Evolutionary conservation across 2,329 filamentous ascomycete species (phyloP).

Genomic region (Niveomyces coronatus): DNA sequence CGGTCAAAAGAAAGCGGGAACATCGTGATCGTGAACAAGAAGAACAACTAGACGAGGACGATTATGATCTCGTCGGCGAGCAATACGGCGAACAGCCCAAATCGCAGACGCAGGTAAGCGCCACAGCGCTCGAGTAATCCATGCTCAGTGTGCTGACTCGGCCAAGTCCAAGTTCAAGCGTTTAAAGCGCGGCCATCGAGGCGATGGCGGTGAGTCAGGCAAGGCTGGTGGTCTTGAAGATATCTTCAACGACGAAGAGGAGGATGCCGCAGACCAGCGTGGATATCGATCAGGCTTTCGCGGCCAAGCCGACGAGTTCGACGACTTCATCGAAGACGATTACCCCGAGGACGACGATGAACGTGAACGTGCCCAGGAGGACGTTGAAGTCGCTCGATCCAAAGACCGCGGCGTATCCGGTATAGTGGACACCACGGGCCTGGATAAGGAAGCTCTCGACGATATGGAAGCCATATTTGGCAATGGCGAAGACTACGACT

Average conservation of each 20-base stretch:
- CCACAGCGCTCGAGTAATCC: neutral
- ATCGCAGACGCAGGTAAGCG: conserved; percentile 56
- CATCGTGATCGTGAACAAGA: conserved; percentile 69
- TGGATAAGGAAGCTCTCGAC: conserved; percentile 87
- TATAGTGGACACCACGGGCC: conserved; percentile 67
- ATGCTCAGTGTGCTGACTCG: conserved; percentile 13
- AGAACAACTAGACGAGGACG: conserved; percentile 88
- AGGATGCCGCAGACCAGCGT: conserved; percentile 51
- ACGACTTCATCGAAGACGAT: conserved; percentile 95
- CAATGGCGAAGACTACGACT: conserved; percentile 90
- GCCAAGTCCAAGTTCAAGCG: conserved; percentile 84
- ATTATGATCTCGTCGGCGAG: conserved; percentile 88
- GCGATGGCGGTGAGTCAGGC: conserved; percentile 54
- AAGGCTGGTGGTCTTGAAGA: conserved; percentile 70
- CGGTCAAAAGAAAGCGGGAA: conserved; percentile 66
- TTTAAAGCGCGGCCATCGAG: conserved; percentile 81
- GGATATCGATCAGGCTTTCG: conserved; percentile 45
- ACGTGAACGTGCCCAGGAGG: conserved; percentile 64
- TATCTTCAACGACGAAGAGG: conserved; percentile 94
- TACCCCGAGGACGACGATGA: conserved; percentile 81
- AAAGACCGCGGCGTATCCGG: conserved; percentile 58
- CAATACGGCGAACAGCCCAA: conserved; percentile 55
- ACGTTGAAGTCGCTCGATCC: conserved; percentile 79
- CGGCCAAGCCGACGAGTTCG: conserved; percentile 66
- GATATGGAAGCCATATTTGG: conserved; percentile 96